phyloP scores from a whole-genome alignment of 1,139 yeast genomes.

The Yamadazyma conglobata region DNA sequence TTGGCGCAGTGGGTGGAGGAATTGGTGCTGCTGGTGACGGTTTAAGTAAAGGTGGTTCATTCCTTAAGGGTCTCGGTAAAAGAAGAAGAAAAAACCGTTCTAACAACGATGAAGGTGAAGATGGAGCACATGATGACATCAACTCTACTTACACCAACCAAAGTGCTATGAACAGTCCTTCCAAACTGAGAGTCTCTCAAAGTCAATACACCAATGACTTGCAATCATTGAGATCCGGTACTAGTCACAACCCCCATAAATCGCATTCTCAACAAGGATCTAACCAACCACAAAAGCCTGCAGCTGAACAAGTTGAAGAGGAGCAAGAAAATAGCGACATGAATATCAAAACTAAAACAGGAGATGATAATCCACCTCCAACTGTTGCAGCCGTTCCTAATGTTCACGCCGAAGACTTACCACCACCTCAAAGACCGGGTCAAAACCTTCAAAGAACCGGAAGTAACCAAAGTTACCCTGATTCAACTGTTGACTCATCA shows the following conservation, averaged over 20 bases:
- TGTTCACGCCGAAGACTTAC: slow-evolving; percentile 32
- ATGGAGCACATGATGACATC: slow-evolving; percentile 4
- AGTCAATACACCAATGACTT: slow-evolving; percentile 21
- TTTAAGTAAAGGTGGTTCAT: slow-evolving; percentile 42
- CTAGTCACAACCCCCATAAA: slow-evolving; percentile 1
- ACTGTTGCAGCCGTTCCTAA: slow-evolving; percentile 31
- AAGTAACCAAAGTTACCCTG: slow-evolving; percentile 28
- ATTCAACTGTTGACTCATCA: slow-evolving; percentile 31
- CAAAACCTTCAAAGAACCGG: slow-evolving; percentile 17
- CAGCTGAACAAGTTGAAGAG: background rate
- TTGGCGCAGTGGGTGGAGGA: slow-evolving; percentile 32
- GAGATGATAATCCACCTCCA: slow-evolving; percentile 11
- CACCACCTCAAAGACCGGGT: slow-evolving; percentile 35
- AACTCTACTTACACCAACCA: background rate
- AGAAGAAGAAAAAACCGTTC: slow-evolving; percentile 21
- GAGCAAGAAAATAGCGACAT: slow-evolving; percentile 1
- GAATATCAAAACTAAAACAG: slow-evolving; percentile 6
- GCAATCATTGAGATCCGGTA: slow-evolving; percentile 23
- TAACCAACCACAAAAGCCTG: slow-evolving; percentile 1
- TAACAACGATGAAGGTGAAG: slow-evolving; percentile 7
- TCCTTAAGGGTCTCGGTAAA: slow-evolving; percentile 33
- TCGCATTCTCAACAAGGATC: slow-evolving; percentile 1
- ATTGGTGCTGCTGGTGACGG: slow-evolving; percentile 38
- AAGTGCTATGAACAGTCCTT: slow-evolving; percentile 9
- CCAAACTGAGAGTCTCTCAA: slow-evolving; percentile 8